Base-by-base conservation (phyloP, 2,329 filamentous ascomycete genomes). In the Immersiporthe knoxdaviesiana region DNA sequence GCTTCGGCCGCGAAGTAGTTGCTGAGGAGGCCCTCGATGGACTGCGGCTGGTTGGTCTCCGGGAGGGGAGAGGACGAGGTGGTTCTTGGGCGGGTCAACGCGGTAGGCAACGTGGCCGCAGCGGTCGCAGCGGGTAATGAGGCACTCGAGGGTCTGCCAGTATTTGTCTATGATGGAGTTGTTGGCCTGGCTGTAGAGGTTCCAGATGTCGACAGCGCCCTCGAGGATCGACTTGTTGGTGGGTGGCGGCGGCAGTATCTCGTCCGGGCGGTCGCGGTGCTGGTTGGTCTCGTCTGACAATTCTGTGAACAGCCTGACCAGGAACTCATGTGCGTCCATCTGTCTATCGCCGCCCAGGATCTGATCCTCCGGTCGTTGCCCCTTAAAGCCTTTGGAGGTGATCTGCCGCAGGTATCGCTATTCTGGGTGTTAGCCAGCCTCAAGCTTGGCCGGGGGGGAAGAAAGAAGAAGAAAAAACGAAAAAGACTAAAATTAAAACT, bases 241-340 rank as follows among this genome's bases (percentile, higher is more conserved):
- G 21, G 71, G 52, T 21, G 68, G 59, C 63, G 65, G 37, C 63
- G 72, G 73, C 72, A 74, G 72, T 64, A 70, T 69, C 39, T 74
- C 73, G 56, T 72, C 69, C 24, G 65, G 66, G n/a, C 65, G 78
- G 70, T 90, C 83, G n/a, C 83, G 81, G 18, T 78, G 78, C 35
- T 77, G 78, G 77, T 97, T 97, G 6, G 97, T 90, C 79, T 99
- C 96, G 76, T 96, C 92, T 74, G 95, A 91, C 16, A 98, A 84
- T 73, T 91, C 90, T 66, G 92, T 90, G 50, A 97, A 85, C 35
- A 97, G 79, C 76, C 97, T 97, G 60, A 90, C 89, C 73, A 95
- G 90, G 74, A 97, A 97, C 75, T 98, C 96, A 73, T 94, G 92
- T 1, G 94, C 91, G 76, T 99, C 96, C 79, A 98, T 96, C 77